Evolutionary conservation across 129 eudicot genomes (phyloP), one percentile per base, ranked within the genome.

Genomic region (Erigeron canadensis): DNA sequence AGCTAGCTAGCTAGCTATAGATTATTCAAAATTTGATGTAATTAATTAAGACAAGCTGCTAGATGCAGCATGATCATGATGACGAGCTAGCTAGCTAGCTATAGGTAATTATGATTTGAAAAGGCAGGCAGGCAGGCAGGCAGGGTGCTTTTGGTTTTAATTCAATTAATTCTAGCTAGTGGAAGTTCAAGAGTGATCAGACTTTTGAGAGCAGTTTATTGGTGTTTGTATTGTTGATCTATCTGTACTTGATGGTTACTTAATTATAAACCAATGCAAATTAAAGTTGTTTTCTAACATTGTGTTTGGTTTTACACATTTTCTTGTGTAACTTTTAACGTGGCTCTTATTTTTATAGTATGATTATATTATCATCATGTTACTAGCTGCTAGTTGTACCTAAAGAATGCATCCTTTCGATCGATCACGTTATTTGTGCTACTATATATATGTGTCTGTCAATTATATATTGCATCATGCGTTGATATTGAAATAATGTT

Each of bases 191-290:
- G 38, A 48, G 60, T 57, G 69, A n/a, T n/a, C n/a, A 67, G 61
- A 67, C 53, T 65, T 58, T 23, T n/a, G n/a, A n/a, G 70, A 60
- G 62, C 39, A 61, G 70, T 70, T 60, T 77, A 60, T 63, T 53
- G 81, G 55, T 65, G 60, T 40, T 28, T 63, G 76, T 22, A 48
- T 50, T 70, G 41, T n/a, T n/a, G n/a, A n/a, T n/a, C n/a, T n/a
- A 77, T 77, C 17, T 77, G 77, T 77, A 77, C 81, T 77, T 77
- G 71, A 62, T 70, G 77, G 48, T 77, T 50, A 62, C 6, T 16
- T 12, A 5, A 19, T 10, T 11, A 50, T 10, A 70, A 69, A 70
- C 63, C 67, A 51, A 70, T 71, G n/a, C n/a, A n/a, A n/a, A n/a
- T n/a, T n/a, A n/a, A n/a, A n/a, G n/a, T n/a, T n/a, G n/a, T n/a